A percentile compares a stretch with the other conserved stretches of the same genome.
These are phyloP conservation scores for Aristolochia contorta DNA, from an alignment of 164 flowering plant species.

Conservation along the genomic window DNA sequence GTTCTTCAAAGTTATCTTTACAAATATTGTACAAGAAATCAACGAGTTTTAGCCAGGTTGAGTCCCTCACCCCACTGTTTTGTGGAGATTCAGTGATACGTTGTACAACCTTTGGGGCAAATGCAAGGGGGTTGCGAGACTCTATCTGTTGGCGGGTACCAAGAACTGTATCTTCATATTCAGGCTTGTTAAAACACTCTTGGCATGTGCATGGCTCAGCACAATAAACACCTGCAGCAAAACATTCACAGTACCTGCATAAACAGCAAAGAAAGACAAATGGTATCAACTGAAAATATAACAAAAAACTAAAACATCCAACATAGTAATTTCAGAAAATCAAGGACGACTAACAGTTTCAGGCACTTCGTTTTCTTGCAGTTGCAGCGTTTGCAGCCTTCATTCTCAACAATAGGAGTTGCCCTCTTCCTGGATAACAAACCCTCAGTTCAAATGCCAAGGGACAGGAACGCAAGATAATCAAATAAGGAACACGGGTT, in stretches of 20 bases:
- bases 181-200: slow-evolving; percentile 65
- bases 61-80: slow-evolving; percentile 26
- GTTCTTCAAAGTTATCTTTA: background rate
- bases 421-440: slow-evolving; percentile 26
- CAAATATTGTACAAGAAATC: background rate
- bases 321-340: background rate
- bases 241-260: slow-evolving; percentile 82
- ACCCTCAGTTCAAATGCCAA: background rate
- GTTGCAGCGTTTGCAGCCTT: slow-evolving; percentile 63
- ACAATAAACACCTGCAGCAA: slow-evolving; percentile 78
- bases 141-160: slow-evolving; percentile 53
- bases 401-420: slow-evolving; percentile 15
- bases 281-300: background rate
- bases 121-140: slow-evolving; percentile 74
- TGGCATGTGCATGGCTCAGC: slow-evolving; percentile 64
- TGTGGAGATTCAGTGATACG: slow-evolving; percentile 17
- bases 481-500: background rate
- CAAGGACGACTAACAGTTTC: slow-evolving; percentile 53
- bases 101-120: slow-evolving; percentile 63
- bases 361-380: slow-evolving; percentile 64
- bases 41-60: no score
- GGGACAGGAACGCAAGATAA: background rate
- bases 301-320: background rate
- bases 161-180: slow-evolving; percentile 55
- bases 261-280: background rate